phyloP scores from a whole-genome alignment of 805 yeast genomes.

The Candida cerambycidarum region DNA sequence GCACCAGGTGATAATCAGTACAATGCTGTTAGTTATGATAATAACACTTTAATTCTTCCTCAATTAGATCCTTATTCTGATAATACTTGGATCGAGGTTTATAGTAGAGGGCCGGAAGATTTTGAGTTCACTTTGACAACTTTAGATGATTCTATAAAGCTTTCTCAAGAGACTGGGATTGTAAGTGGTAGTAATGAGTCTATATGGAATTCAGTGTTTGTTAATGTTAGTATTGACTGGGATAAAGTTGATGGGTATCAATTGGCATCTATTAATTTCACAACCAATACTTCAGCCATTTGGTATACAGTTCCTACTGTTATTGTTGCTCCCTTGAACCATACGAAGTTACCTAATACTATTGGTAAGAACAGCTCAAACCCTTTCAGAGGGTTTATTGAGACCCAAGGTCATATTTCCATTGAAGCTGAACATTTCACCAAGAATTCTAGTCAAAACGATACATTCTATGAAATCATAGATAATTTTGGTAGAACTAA shows the following conservation, averaged over 20 bases:
- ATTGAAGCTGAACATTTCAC: conserved; percentile 19
- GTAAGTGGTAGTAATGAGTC: conserved; percentile 15
- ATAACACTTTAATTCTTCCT: conserved; percentile 18
- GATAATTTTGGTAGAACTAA: conserved; percentile 17
- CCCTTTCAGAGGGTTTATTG: conserved; percentile 15
- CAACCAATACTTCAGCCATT: conserved; percentile 11
- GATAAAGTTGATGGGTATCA: conserved; percentile 15
- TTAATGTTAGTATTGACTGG: conserved; percentile 19
- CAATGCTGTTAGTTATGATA: conserved; percentile 16
- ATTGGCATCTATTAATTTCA: conserved; percentile 15
- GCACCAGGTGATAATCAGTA: conserved; percentile 18
- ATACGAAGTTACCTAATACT: conserved; percentile 11
- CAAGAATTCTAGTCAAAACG: conserved; percentile 10
- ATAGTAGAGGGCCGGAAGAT: conserved; percentile 18
- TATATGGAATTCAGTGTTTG: conserved; percentile 17
- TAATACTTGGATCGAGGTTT: conserved; percentile 16
- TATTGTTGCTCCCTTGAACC: conserved; percentile 15
- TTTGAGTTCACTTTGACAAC: conserved; percentile 16
- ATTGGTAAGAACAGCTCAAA: not conserved
- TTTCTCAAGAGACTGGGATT: conserved; percentile 13
- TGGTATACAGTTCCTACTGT: conserved; percentile 13
- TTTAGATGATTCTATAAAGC: conserved; percentile 12
- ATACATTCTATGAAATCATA: conserved; percentile 12
- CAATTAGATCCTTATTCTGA: conserved; percentile 16
- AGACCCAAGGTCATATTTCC: conserved; percentile 16